phyloP scores from a whole-genome alignment of 192 early-diverging fungal species.

The Linnemannia zychae region DNA sequence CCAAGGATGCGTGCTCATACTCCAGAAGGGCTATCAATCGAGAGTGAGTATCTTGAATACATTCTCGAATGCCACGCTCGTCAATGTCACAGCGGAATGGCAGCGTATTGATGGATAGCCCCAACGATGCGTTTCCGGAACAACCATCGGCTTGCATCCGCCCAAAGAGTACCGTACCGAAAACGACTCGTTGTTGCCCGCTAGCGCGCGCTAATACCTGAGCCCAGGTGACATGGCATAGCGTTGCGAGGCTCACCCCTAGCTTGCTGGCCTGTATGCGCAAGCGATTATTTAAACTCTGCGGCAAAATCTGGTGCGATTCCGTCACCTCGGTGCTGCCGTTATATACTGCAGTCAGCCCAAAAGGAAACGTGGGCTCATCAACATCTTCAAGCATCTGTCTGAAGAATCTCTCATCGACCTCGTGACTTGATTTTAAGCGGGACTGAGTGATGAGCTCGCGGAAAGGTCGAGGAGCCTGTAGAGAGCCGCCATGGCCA shows the following conservation, averaged over 20 bases:
- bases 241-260: neutral
- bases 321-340: neutral
- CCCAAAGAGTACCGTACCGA: slow-evolving; percentile 18
- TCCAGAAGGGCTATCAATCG: slow-evolving; percentile 12
- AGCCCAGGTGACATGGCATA: slow-evolving; percentile 20
- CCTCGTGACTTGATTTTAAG: neutral
- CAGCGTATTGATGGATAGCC: slow-evolving; percentile 25
- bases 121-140: neutral
- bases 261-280: neutral
- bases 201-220: slow-evolving; percentile 8
- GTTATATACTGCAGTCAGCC: neutral
- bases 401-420: neutral
- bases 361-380: neutral
- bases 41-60: neutral
- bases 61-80: neutral
- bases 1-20: slow-evolving; percentile 22
- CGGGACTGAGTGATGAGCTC: neutral
- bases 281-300: neutral
- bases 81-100: slow-evolving; percentile 16
- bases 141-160: neutral
- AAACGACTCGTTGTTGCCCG: neutral
- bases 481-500: neutral
- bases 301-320: neutral
- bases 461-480: neutral
- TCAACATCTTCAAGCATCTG: neutral